A percentile compares a stretch with the other conserved stretches of the same genome.
phyloP scores from a whole-genome alignment of 495 filamentous ascomycete genomes.

The Saxophila tyrrhenica region DNA sequence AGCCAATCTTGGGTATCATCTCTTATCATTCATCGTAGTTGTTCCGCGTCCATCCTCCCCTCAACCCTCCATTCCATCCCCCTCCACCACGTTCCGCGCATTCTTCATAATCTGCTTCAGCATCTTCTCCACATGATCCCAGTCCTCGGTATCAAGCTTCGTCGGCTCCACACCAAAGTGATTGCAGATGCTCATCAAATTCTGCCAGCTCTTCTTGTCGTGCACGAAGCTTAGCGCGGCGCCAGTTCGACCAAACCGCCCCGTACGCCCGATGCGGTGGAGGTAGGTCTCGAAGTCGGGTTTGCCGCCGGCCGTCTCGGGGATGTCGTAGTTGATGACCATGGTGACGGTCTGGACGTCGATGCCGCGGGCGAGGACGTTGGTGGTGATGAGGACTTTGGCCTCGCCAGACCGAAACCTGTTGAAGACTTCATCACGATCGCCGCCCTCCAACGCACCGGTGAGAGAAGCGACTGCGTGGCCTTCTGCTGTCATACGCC shows the following conservation, averaged over 20 bases:
- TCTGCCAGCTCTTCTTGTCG: conserved; percentile 61
- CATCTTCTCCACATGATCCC: conserved; percentile 73
- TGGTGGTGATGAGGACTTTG: conserved; percentile 98
- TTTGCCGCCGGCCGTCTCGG: conserved; percentile 33
- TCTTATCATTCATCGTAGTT: neutral
- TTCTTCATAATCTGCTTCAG: conserved; percentile 72
- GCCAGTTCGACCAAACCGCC: conserved; percentile 94
- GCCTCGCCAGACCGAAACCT: conserved; percentile 72
- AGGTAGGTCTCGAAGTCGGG: conserved; percentile 91
- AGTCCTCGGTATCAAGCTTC: conserved; percentile 55
- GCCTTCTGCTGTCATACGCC: conserved; percentile 73
- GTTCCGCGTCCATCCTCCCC: neutral
- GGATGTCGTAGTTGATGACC: conserved; percentile 89
- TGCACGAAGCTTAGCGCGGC: conserved; percentile 87
- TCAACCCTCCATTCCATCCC: neutral
- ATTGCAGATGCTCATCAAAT: conserved; percentile 62
- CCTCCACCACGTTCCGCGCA: conserved; percentile 3
- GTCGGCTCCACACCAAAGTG: conserved; percentile 54
- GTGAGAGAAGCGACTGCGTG: conserved; percentile 85
- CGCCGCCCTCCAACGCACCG: conserved; percentile 67
- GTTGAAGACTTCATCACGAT: conserved; percentile 79
- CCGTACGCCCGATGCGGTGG: conserved; percentile 94
- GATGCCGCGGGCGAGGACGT: conserved; percentile 92
- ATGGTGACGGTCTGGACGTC: conserved; percentile 94
- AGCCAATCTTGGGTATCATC: neutral